Conservation (phyloP, 805 yeast species). For the Maudiozyma barnettii region DNA sequence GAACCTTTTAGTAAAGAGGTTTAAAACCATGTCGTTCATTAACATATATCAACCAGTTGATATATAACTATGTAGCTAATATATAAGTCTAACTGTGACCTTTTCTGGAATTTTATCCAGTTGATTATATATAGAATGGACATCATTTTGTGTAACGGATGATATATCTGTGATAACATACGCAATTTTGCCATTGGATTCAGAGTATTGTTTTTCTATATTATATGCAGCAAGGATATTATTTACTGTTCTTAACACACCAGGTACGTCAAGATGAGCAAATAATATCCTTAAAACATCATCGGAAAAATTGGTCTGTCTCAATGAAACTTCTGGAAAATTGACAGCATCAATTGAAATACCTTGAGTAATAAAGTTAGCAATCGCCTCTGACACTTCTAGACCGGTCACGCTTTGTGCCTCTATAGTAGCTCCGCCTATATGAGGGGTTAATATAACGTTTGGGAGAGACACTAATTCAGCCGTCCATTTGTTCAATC, state of each 20-base stretch:
- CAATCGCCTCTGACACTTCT: conserved; percentile 77
- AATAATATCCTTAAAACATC: conserved; percentile 87
- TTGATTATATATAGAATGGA: conserved; percentile 71
- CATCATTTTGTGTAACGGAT: conserved; percentile 69
- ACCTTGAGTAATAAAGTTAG: conserved; percentile 93
- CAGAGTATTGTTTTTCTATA: conserved; percentile 94
- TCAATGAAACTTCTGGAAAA: conserved; percentile 93
- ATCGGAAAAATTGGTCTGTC: conserved; percentile 78
- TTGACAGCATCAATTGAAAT: conserved; percentile 88
- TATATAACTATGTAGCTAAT: conserved; percentile 35
- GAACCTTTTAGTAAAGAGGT: no score
- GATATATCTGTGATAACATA: conserved; percentile 95
- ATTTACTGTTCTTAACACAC: conserved; percentile 93
- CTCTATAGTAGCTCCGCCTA: conserved; percentile 98
- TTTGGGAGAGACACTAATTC: conserved; percentile 76
- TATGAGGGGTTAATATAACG: conserved; percentile 89
- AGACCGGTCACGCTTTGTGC: conserved; percentile 95
- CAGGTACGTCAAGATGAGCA: conserved; percentile 95
- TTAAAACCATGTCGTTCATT: no score
- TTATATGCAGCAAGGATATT: conserved; percentile 88
- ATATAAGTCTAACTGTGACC: conserved; percentile 79
- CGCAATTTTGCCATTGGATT: conserved; percentile 89
- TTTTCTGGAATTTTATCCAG: conserved; percentile 82
- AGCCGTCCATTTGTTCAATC: conserved; percentile 70
- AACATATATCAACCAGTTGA: no score